Conservation (phyloP, 768 basidiomycete genomes). For the Phaeotremella skinneri region DNA sequence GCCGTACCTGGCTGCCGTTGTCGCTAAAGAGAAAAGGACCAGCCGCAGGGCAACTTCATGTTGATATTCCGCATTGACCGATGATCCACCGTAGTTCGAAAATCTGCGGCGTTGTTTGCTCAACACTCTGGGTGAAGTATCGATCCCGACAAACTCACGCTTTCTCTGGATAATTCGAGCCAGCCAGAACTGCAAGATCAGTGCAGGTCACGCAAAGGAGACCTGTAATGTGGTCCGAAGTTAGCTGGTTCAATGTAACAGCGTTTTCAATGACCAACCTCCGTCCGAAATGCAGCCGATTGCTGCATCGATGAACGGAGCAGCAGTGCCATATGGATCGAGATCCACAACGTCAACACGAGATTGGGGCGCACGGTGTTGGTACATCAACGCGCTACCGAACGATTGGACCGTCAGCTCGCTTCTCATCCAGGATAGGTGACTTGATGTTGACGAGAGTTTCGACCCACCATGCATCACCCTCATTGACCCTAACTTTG, state of each 20-base stretch:
- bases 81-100: constrained; percentile 90
- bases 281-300: constrained; percentile 85
- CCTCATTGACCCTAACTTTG: constrained; percentile 80
- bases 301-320: constrained; percentile 93
- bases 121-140: neutral
- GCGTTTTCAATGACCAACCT: constrained; percentile 57
- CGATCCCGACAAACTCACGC: constrained; percentile 59
- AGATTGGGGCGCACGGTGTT: constrained; percentile 67
- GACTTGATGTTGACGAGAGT: too few relatives aligned
- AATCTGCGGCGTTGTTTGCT: constrained; percentile 64
- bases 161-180: constrained; percentile 93
- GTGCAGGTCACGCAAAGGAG: constrained; percentile 95
- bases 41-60: constrained; percentile 92
- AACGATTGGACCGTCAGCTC: neutral
- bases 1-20: constrained; percentile 86
- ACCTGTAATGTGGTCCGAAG: constrained; percentile 61
- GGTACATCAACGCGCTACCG: constrained; percentile 85
- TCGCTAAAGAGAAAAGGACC: constrained; percentile 79
- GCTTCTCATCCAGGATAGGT: neutral
- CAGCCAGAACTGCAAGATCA: constrained; percentile 88
- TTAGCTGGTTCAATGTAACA: too few relatives aligned
- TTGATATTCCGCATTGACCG: constrained; percentile 86
- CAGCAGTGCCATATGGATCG: constrained; percentile 95
- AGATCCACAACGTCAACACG: constrained; percentile 94
- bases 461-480: constrained; percentile 83